Evolutionary conservation across 2,329 filamentous ascomycete species (phyloP), one percentile per base, ranked within the genome.

Genomic region (Colletotrichum chrysophilum): DNA sequence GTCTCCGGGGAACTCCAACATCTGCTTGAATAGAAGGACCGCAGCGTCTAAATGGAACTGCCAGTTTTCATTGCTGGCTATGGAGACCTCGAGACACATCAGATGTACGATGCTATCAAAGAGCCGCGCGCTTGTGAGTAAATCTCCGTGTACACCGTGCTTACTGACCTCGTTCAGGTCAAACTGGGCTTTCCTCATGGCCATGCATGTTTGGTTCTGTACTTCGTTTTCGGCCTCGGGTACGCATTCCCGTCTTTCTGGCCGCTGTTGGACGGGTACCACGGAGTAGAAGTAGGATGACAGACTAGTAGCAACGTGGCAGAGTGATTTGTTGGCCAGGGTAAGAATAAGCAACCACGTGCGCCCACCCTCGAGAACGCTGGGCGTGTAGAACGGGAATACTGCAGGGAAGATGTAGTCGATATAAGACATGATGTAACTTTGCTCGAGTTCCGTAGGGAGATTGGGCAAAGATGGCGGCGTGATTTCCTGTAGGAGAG

Each of bases 381-480:
- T 84, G 1, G 91, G 91, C 3, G 87, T 87, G 81, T 93, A 93
- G 80, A 92, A 90, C 2, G 92, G 92, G 79, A 91, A 93, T 1
- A 93, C 82, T 77, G 91, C 90, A 2, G 91, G 91, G 76, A 93
- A 88, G n/a, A 92, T 34, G 77, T 90, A 88, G 80, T 93, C 91
- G 61, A 93, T 85, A 79, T 92, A 93, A 70, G 90, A 86, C 87
- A 91, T 91, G 70, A 89, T 82, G 48, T 88, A 86, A 78, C 86
- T 84, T 4, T 85, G 78, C 62, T 76, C 74, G 21, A 48, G 55
- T 30, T 76, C 74, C 6, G 58, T 61, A 32, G 58, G 58, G 28
- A 61, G 28, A 3, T 61, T 61, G 8, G 58, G 58, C 78, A 61
- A n/a, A 30, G 18, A 36, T 12, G 60, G 60, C 34, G 60, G 60